Evolutionary conservation across 2,329 filamentous ascomycete species (phyloP), one percentile per base, ranked within the genome.

Genomic region (Nigrospora osmanthi): DNA sequence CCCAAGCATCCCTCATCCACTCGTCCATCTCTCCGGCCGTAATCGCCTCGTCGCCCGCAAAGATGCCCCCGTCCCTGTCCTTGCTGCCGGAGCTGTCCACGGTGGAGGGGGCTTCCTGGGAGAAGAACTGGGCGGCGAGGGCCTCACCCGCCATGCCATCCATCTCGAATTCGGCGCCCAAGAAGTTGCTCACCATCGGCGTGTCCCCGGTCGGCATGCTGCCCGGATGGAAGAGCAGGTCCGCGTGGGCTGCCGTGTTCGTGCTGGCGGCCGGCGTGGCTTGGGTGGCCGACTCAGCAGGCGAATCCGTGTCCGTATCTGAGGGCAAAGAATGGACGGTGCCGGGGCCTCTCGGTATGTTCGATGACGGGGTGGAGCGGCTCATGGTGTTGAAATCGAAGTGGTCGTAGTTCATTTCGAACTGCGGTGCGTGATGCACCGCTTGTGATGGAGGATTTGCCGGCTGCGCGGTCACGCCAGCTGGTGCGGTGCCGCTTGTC

Each of bases 1-100:
- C 50, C 66, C 66, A 68, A 13, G 58, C 57, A 16, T 51, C 54
- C 45, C 66, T 62, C 17, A 70, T 64, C 67, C 67, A 69, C 23
- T 66, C 63, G 5, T 56, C 58, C 14, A 46, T 60, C 58, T 0
- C 62, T 58, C 51, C 59, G 54, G 15, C 52, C 54, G 11, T 56
- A 56, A 31, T 30, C 17, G n/a, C 33, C 10, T 47, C 49, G 11
- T 52, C 45, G 7, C 23, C 23, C 9, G 40, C 36, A 16, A 28
- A 34, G 5, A 38, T 30, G 15, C 39, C 33, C 11, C 38, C 16
- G 10, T 46, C 43, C 3, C 39, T 33, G 13, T 47, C 46, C 10
- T 36, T 44, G 33, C 49, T 46, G 54, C 31, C 55, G 53, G 16
- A 54, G 51, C 10, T 47, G 43, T 15, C 49, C 44, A 28, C 45